phyloP scores from a whole-genome alignment of 2,329 filamentous ascomycete genomes.

The Pestalotiopsis sp. region DNA sequence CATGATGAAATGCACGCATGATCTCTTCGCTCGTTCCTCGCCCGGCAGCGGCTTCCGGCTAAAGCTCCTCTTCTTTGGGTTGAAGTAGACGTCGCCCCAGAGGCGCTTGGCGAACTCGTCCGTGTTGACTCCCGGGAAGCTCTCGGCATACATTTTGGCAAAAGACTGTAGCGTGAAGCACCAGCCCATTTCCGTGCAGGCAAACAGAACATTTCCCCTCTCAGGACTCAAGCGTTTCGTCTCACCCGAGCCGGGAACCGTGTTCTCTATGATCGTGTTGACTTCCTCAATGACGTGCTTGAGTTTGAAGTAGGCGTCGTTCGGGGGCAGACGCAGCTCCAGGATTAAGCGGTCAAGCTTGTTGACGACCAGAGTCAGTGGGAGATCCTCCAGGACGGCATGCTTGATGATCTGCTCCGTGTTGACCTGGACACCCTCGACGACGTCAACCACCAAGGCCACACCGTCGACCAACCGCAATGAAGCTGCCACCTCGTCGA shows the following conservation, averaged over 20 bases:
- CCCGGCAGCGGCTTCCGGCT: conserved; percentile 73
- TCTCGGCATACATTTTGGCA: conserved; percentile 93
- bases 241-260: conserved; percentile 79
- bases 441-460: conserved; percentile 90
- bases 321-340: conserved; percentile 90
- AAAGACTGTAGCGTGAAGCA: conserved; percentile 95
- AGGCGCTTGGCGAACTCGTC: conserved; percentile 82
- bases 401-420: conserved; percentile 98
- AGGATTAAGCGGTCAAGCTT: conserved; percentile 96
- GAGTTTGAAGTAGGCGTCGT: conserved; percentile 97
- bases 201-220: conserved; percentile 97
- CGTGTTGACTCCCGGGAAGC: conserved; percentile 78
- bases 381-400: conserved; percentile 85
- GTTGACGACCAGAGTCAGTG: conserved; percentile 89
- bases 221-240: conserved; percentile 86
- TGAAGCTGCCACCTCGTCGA: conserved; percentile 91
- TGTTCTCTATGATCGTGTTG: conserved; percentile 91
- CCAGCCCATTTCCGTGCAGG: conserved; percentile 92
- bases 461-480: conserved; percentile 88
- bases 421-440: conserved; percentile 98
- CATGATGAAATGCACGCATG: conserved; percentile 92
- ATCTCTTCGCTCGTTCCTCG: conserved; percentile 79
- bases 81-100: conserved; percentile 98
- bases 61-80: conserved; percentile 86
- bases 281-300: conserved; percentile 99